Evolutionary conservation across 2,329 filamentous ascomycete species (phyloP).

Genomic region (Calonectria pseudoturangicola): DNA sequence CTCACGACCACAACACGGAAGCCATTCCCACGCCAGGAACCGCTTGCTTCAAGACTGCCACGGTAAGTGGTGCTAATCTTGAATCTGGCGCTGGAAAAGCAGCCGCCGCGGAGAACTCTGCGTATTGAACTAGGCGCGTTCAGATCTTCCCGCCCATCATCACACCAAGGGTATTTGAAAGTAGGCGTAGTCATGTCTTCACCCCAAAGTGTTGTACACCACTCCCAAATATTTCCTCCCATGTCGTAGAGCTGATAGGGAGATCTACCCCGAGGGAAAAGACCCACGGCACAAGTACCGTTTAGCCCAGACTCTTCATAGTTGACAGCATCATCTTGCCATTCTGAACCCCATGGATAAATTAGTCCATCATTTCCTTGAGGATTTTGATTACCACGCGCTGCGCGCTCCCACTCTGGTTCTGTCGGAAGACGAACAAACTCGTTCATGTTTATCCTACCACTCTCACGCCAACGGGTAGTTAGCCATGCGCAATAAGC

Average conservation of each 20-base stretch:
- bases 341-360: constrained; percentile 24
- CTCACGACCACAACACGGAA: constrained; percentile 21
- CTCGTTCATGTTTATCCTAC: constrained; percentile 2
- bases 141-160: constrained; percentile 8
- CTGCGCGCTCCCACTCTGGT: constrained; percentile 24
- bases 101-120: constrained; percentile 15
- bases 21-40: constrained; percentile 19
- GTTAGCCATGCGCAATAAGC: constrained; percentile 22
- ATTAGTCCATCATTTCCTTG: background rate
- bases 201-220: constrained; percentile 27
- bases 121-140: constrained; percentile 4
- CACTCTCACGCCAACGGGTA: background rate
- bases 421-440: constrained; percentile 9
- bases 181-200: constrained; percentile 10
- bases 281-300: background rate
- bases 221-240: constrained; percentile 27
- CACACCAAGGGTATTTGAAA: constrained; percentile 15
- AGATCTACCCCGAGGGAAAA: constrained; percentile 5
- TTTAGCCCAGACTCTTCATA: constrained; percentile 23
- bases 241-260: constrained; percentile 10
- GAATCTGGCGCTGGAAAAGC: constrained; percentile 8
- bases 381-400: background rate
- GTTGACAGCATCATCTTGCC: constrained; percentile 6
- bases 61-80: constrained; percentile 24
- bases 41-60: constrained; percentile 15